These are phyloP conservation scores for Axilococcus clingmanii DNA, from an alignment of 139 green algal genomes.

Conservation along the genomic window DNA sequence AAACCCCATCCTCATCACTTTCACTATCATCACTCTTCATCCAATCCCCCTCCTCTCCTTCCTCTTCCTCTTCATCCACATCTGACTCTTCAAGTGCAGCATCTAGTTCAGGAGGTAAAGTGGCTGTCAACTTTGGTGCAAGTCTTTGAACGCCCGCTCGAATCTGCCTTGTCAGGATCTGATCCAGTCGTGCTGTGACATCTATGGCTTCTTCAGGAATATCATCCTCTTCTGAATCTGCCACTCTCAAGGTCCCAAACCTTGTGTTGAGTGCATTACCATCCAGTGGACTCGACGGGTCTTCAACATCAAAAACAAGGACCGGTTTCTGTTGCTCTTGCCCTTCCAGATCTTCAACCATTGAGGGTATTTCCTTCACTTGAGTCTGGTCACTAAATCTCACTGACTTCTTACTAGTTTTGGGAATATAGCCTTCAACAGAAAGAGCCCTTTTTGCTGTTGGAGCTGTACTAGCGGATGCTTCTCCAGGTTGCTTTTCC, in stretches of 20 bases:
- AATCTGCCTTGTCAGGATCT: neutral
- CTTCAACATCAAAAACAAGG: constrained; percentile 14
- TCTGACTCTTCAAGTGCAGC: neutral
- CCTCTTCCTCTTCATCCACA: neutral
- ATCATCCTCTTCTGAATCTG: constrained; percentile 2
- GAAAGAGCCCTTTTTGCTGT: constrained; percentile 1
- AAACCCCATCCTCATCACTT: neutral
- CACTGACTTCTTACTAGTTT: neutral
- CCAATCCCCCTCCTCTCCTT: constrained; percentile 8
- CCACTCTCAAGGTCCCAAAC: constrained; percentile 6
- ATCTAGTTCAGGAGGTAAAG: constrained; percentile 16
- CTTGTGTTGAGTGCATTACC: neutral
- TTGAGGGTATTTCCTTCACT: neutral
- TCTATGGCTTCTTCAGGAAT: neutral
- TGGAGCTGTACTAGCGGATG: constrained; percentile 8
- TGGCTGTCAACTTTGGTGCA: constrained; percentile 14
- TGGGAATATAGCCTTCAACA: constrained; percentile 27
- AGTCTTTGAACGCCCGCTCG: constrained; percentile 4
- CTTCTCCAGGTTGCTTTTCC: constrained; percentile 7
- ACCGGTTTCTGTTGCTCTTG: neutral
- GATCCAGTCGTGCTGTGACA: neutral
- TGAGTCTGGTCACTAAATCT: neutral
- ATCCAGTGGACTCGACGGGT: neutral
- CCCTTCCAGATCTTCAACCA: neutral
- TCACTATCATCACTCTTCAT: constrained; percentile 11